Conservation (phyloP, 768 basidiomycete genomes). For the Suillus placidus region DNA sequence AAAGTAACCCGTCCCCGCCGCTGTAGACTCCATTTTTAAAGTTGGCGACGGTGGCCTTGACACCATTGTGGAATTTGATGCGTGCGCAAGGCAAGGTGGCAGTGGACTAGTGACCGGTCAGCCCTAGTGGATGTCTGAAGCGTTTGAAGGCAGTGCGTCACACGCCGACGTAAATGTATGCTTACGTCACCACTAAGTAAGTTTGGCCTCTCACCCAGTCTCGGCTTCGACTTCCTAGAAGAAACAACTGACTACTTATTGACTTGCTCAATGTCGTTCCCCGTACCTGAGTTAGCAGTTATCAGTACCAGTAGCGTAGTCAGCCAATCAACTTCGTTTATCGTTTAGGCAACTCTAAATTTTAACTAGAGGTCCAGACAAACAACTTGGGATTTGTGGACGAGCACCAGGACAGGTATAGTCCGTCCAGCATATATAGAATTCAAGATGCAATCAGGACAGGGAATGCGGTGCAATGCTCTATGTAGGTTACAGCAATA, state of each 20-base stretch:
- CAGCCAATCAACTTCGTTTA: neutral
- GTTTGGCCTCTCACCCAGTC: neutral
- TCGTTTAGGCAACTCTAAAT: neutral
- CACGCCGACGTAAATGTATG: neutral
- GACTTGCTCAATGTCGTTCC: neutral
- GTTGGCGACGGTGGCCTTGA: slow-evolving; percentile 45
- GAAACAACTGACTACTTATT: neutral
- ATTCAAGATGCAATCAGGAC: neutral
- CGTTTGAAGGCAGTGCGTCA: slow-evolving; percentile 3
- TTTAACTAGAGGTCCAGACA: neutral
- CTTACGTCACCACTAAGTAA: neutral
- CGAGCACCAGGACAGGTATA: neutral
- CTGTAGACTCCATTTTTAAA: slow-evolving; percentile 33
- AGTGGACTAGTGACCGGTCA: slow-evolving; percentile 1
- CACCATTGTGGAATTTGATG: slow-evolving; percentile 27
- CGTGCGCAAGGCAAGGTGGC: neutral
- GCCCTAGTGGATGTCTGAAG: slow-evolving; percentile 10
- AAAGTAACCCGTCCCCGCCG: slow-evolving; percentile 53
- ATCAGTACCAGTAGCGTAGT: neutral
- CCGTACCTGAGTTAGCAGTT: neutral
- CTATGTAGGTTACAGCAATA: slow-evolving; percentile 23
- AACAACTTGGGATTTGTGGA: neutral
- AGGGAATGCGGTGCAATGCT: neutral
- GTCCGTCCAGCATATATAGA: neutral
- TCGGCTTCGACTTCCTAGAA: neutral